phyloP scores from a whole-genome alignment of 2,329 filamentous ascomycete genomes.

The Phyllosticta capitalensis region DNA sequence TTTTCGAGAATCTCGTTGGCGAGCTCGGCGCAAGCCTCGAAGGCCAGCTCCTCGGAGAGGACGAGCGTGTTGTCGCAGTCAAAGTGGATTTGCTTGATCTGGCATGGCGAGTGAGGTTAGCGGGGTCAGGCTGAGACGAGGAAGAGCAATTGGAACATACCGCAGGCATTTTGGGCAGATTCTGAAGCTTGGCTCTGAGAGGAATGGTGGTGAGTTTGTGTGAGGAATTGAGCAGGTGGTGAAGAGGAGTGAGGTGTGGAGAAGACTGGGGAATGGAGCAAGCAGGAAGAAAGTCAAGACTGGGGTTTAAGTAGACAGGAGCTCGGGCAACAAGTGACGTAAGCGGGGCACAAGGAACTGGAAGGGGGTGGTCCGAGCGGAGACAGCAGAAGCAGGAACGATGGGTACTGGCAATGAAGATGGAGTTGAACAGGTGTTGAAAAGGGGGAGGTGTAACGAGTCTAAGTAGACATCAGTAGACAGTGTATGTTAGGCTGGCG shows the following conservation, averaged over 20 bases:
- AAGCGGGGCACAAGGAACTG: not conserved
- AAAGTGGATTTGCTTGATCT: conserved; percentile 43
- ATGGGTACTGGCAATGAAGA: not conserved
- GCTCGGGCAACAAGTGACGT: not conserved
- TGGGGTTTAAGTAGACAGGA: not conserved
- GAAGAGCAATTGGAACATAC: not conserved
- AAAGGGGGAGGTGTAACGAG: not conserved
- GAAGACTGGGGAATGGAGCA: not conserved
- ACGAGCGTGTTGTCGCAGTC: conserved; percentile 82
- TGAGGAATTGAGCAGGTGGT: not conserved
- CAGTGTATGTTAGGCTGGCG: not conserved
- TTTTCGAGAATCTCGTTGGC: conserved; percentile 74
- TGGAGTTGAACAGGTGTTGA: not conserved
- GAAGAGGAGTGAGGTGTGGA: not conserved
- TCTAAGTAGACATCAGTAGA: not conserved
- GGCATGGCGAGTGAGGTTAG: not conserved
- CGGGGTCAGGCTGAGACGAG: not conserved
- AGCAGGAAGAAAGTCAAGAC: not conserved
- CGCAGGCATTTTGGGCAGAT: not conserved
- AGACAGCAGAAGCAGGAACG: not conserved
- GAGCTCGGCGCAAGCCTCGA: conserved; percentile 81
- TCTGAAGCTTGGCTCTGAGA: not conserved
- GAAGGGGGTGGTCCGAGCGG: not conserved
- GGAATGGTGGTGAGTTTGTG: not conserved
- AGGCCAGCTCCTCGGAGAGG: conserved; percentile 81